A percentile compares a stretch with the other conserved stretches of the same genome.
These are phyloP conservation scores for Penicillium roqueforti DNA, from an alignment of 495 filamentous ascomycete genomes.

Conservation along the genomic window DNA sequence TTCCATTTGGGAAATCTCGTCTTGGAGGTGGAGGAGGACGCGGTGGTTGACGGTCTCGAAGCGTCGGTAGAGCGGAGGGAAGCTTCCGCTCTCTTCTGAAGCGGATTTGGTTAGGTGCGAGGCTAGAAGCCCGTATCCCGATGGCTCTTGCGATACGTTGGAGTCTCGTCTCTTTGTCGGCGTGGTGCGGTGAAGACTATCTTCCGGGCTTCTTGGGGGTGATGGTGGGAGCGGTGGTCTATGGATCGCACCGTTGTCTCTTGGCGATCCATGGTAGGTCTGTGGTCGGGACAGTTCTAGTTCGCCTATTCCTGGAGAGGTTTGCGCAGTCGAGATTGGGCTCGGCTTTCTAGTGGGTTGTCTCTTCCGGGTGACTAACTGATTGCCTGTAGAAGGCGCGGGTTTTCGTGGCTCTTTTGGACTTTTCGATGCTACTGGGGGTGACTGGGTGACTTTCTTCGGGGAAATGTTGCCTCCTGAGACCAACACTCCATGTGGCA, in stretches of 20 bases:
- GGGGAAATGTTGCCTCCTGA: constrained; percentile 7
- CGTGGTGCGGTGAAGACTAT: constrained; percentile 25
- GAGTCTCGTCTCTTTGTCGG: constrained; percentile 26
- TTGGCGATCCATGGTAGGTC: constrained; percentile 24
- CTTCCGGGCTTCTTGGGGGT: constrained; percentile 38
- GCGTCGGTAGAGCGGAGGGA: constrained; percentile 75
- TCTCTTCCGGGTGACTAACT: constrained; percentile 24
- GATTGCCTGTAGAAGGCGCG: constrained; percentile 19
- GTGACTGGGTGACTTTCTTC: constrained; percentile 5
- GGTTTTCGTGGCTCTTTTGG: constrained; percentile 21
- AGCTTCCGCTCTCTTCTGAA: constrained; percentile 28
- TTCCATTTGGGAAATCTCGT: constrained; percentile 77
- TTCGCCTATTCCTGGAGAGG: constrained; percentile 8
- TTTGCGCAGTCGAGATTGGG: constrained; percentile 12
- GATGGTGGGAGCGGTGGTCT: constrained; percentile 33
- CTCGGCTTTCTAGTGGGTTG: constrained; percentile 16
- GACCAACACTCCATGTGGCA: constrained; percentile 16
- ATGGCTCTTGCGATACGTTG: constrained; percentile 23
- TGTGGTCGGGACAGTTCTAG: constrained; percentile 27
- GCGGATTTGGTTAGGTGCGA: constrained; percentile 51
- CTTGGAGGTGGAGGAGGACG: constrained; percentile 78
- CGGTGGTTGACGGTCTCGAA: constrained; percentile 85
- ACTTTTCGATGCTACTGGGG: constrained; percentile 7
- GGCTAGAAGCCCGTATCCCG: constrained; percentile 68
- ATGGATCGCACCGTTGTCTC: constrained; percentile 21